Evolutionary conservation across 225 moss, liverwort and hornwort genomes (phyloP), one percentile per base, ranked within the genome.

Genomic region (Pseudoscleropodium purum): DNA sequence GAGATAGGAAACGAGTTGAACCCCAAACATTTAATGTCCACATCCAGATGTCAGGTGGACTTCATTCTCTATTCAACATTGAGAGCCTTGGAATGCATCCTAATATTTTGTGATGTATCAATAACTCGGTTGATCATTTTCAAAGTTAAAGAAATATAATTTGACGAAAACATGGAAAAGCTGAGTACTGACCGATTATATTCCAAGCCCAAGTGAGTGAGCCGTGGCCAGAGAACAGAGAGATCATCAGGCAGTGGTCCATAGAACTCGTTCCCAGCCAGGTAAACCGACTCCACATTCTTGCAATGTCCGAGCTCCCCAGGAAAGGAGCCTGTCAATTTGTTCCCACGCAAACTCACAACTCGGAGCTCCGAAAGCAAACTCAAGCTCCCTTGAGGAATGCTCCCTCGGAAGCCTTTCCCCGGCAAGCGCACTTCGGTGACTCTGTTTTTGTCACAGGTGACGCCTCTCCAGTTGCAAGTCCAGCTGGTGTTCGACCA

Each of bases 311-410:
- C 81, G 10, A 99, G 91, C 87, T 99, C 98, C 7, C 88, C 84
- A 13, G 95, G 96, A 56, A 99, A 92, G 6, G 90, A 25, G 11
- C 96, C 98, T 12, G 86, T 91, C 23, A 99, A 45, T 67, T 72
- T 91, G 89, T 99, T 99, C n/a, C 94, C 92, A 56, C 92, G 97
- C 93, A 99, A 89, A 88, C 96, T 99, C 39, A 99, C 91, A 5
- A 95, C 94, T 27, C 94, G 93, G 57, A 99, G 94, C 88, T 95
- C 92, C 59, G 95, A 87, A 15, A 99, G 92, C 85, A 88, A 75
- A 47, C 98, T 93, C 90, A 99, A 70, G 88, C 90, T 93, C 24
- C 60, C 87, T 30, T 88, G 13, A 10, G 94, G 94, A 13, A 94
- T 89, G 57, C n/a, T 89, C 57, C 94, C 94, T 13, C 90, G 80